phyloP scores from a whole-genome alignment of 805 yeast species.

The Cyberlindnera saturnus region DNA sequence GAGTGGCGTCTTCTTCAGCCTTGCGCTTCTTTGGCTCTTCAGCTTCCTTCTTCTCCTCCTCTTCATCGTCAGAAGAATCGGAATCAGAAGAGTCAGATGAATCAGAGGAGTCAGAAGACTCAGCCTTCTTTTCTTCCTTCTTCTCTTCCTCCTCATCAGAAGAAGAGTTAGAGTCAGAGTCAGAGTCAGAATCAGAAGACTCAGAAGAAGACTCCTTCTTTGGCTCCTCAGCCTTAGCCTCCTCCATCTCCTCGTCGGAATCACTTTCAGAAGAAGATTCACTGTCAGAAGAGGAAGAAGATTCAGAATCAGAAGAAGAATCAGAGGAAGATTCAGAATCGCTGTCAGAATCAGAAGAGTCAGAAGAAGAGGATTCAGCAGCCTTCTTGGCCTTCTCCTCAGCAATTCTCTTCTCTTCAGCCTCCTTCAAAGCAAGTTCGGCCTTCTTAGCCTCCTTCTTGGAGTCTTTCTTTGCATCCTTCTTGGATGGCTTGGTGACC shows the following conservation, averaged over 20 bases:
- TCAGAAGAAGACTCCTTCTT: conserved; percentile 22
- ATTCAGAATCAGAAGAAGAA: conserved; percentile 10
- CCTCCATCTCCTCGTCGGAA: conserved; percentile 11
- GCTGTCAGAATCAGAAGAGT: conserved; percentile 9
- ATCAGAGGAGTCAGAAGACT: conserved; percentile 6
- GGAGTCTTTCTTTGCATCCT: conserved; percentile 17
- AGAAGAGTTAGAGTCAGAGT: conserved; percentile 14
- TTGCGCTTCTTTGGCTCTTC: conserved; percentile 30
- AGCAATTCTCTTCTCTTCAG: conserved; percentile 18
- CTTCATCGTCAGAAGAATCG: conserved; percentile 17
- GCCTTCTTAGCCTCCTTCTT: conserved; percentile 26
- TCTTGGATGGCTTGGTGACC: conserved; percentile 21
- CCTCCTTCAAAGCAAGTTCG: conserved; percentile 21
- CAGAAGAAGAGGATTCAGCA: conserved; percentile 20
- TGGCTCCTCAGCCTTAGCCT: conserved; percentile 4
- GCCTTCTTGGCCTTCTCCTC: conserved; percentile 24
- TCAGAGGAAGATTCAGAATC: conserved; percentile 8
- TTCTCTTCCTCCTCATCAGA: conserved; percentile 17
- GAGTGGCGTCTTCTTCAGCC: conserved; percentile 30
- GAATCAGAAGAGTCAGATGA: conserved; percentile 11
- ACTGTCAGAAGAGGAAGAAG: conserved; percentile 20
- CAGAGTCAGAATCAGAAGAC: conserved; percentile 22
- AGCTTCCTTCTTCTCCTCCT: conserved; percentile 14
- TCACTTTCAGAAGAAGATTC: conserved; percentile 25
- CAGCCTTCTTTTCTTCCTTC: conserved; percentile 8